Conservation (phyloP, 1,139 yeast genomes). For the Torulaspora globosa region DNA sequence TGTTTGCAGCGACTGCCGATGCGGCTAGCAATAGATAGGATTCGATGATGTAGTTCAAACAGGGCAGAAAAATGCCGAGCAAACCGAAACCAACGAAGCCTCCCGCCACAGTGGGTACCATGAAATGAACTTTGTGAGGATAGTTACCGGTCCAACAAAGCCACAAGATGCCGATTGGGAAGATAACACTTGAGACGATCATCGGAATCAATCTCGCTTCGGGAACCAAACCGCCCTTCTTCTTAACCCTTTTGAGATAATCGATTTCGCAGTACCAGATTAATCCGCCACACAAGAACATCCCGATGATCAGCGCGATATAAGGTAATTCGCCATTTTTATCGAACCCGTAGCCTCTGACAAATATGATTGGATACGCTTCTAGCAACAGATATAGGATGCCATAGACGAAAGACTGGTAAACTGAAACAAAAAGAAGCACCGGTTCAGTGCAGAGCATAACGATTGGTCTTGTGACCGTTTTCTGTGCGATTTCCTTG, state of each 20-base stretch:
- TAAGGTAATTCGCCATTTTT: constrained; percentile 53
- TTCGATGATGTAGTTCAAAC: constrained; percentile 77
- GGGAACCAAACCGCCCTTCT: constrained; percentile 59
- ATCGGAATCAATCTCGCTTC: constrained; percentile 76
- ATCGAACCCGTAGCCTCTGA: constrained; percentile 52
- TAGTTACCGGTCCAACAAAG: constrained; percentile 81
- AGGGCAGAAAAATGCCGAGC: constrained; percentile 69
- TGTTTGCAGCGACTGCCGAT: constrained; percentile 84
- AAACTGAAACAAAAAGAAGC: constrained; percentile 60
- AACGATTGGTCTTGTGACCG: constrained; percentile 61
- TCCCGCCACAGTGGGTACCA: constrained; percentile 77
- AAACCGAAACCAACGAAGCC: constrained; percentile 70
- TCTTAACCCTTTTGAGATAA: constrained; percentile 42
- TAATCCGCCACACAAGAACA: constrained; percentile 51
- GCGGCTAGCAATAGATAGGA: constrained; percentile 77
- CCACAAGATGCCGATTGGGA: constrained; percentile 80
- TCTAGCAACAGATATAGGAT: constrained; percentile 71
- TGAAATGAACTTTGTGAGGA: constrained; percentile 67
- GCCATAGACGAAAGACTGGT: constrained; percentile 82
- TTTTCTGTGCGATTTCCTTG: constrained; percentile 63
- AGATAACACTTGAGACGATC: constrained; percentile 63
- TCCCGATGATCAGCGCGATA: constrained; percentile 58
- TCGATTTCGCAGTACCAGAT: constrained; percentile 40
- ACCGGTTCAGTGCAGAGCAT: constrained; percentile 75
- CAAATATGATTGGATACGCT: constrained; percentile 74